Percentiles rank a stretch among this genome's conserved stretches.
phyloP scores from a whole-genome alignment of 2,329 filamentous ascomycete species.

The Penicillium sclerotigenum region DNA sequence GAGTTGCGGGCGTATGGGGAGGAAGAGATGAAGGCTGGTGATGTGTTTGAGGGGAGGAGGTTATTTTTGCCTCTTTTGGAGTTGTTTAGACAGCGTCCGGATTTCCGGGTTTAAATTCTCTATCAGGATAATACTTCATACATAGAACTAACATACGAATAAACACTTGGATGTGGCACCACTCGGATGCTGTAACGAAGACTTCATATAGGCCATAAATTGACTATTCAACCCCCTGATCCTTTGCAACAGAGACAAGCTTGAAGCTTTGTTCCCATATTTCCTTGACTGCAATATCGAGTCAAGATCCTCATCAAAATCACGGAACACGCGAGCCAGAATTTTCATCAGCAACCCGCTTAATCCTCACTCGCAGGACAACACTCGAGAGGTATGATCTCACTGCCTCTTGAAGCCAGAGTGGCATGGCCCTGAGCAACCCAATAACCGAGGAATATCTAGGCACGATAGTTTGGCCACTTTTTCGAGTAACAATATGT shows the following conservation, averaged over 20 bases:
- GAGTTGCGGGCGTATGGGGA: slow-evolving; percentile 41
- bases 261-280: background rate
- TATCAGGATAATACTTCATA: background rate
- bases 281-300: no score
- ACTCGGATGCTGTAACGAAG: no score
- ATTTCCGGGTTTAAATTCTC: slow-evolving; percentile 16
- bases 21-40: slow-evolving; percentile 24
- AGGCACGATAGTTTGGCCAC: slow-evolving; percentile 46
- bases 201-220: background rate
- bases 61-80: slow-evolving; percentile 51
- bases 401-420: slow-evolving; percentile 6
- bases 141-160: background rate
- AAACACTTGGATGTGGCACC: no score
- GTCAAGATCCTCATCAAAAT: no score
- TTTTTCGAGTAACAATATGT: slow-evolving; percentile 46
- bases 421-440: background rate
- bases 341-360: background rate
- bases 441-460: slow-evolving; percentile 7
- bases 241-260: background rate
- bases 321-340: background rate
- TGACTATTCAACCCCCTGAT: background rate
- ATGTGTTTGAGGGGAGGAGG: slow-evolving; percentile 27
- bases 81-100: slow-evolving; percentile 42
- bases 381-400: slow-evolving; percentile 4
- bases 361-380: background rate